Base-by-base conservation (phyloP, 768 basidiomycete genomes). In the Tulasnella sp. region DNA sequence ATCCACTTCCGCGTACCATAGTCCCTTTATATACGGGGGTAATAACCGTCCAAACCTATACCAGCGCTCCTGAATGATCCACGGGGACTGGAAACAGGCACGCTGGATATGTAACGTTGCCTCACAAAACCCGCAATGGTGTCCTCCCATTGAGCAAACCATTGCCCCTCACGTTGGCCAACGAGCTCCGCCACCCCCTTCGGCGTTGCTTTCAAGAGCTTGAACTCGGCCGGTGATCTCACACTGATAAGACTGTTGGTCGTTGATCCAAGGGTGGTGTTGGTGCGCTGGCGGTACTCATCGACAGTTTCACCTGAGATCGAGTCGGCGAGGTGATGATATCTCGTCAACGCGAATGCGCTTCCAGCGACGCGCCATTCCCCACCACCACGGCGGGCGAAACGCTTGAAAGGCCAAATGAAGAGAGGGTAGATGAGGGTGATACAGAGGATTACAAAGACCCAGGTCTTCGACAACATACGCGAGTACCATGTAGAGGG, bases 101-200 rank as follows among this genome's bases (percentile, higher is more conserved):
- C 38, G 21, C 38, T 65, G 50, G 61, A 63, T 64, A 56, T 27
- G n/a, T 47, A 27, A 32, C 64, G 56, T 58, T 64, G 61, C 38
- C 62, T 62, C 21, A 89, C 85, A 0, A 80, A 81, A 21, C 78
- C 75, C 42, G 73, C 74, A 54, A 93, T 86, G 0, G 80, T 75
- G 26, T 74, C 75, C 66, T 90, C 85, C 87, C 89, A 91, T 56
- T 74, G 74, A 67, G 76, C 78, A 68, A 88, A 85, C 88, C 88
- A 93, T 62, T 84, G 79, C 4, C 82, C 84, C 70, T 91, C 90
- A 61, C 76, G 76, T 58, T 80, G 66, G 3, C 88, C 89, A 1
- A 81, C 66, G 64, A 66, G 72, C 72, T 62, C 73, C 73, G 48
- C 69, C 38, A 64, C 70, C 60, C 60, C 65, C 62, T n/a, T 58